Base-by-base conservation (phyloP, 2,329 filamentous ascomycete genomes). In the Chlorencoelia australis region DNA sequence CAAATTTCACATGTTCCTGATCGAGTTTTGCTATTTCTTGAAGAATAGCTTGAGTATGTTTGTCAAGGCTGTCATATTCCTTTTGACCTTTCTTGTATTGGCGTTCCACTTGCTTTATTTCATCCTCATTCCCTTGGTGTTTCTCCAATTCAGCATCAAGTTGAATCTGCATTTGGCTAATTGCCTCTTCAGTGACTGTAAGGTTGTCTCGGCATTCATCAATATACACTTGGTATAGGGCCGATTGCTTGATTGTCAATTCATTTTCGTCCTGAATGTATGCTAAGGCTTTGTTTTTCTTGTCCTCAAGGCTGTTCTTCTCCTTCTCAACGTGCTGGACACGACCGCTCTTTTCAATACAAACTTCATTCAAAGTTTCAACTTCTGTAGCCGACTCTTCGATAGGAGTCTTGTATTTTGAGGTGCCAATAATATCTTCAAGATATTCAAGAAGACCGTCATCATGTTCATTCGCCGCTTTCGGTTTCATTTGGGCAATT, bases 321-420 rank as follows among this genome's bases (percentile, higher is more conserved):
- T 98, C 91, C 59, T 95, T 98, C 59, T 98, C 91, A 1, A 98
- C 91, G 53, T 95, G 89, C 61, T 96, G 87, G 1, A 98, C 91
- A 44, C 93, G 83, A 22, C 79, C 83, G 49, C 83, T 94, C 67
- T 98, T 98, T 60, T 98, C 91, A 51, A 86, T 70, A 55, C 91
- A 98, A 2, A 94, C 75, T 52, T 98, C 91, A 55, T 98, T 98
- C 37, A 96, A 71, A 1, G 77, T 79, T 60, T 98, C 91, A 0
- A 94, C 85, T 59, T 96, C 85, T 1, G 80, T 65, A 0, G 87
- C 89, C 1, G 88, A 80, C 62, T 98, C 91, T 50, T 98, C 91
- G 45, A 98, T 98, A 0, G 91, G 89, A 0, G 82, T 75, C 64
- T 98, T 98, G 66, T 98, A 98, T 58, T 94, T 95, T 5, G 91